Base-by-base conservation (phyloP, 2,329 filamentous ascomycete genomes). In the Xylaria sp. region DNA sequence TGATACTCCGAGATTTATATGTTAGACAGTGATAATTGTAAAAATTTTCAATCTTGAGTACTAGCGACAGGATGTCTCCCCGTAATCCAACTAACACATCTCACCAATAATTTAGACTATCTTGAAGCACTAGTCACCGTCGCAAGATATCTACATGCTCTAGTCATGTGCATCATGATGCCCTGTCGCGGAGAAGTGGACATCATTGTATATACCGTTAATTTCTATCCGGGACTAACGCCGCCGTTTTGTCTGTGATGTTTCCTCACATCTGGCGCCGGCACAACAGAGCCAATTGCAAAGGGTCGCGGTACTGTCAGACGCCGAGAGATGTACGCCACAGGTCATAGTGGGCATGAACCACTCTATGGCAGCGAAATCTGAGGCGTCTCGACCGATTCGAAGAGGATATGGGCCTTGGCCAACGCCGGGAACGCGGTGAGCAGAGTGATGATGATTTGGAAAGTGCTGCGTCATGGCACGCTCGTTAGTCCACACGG, bases 351-450 rank as follows among this genome's bases (percentile, higher is more conserved):
- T 31, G 4, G 39, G 23, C 43, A 46, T 55, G 20, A 20, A 20
- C n/a, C 20, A 12, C 25, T 25, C 36, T 67, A 62, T 23, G 36
- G 28, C 46, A 61, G 43, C 15, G 58, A 20, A 13, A 60, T 54
- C 15, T 46, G 52, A 13, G 58, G 43, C 3, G 18, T 51, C 20
- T 58, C 59, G 54, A 55, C 46, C 15, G 25, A 15, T 58, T 67
- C 64, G 51, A 70, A 43, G 43, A 56, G 48, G 25, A 70, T 31
- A 7, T 64, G 68, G 3, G 36, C 68, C 15, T 18, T 58, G n/a
- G 12, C 15, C 18, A 67, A 36, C n/a, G 39, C 12, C 39, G 68
- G 55, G 39, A 28, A 25, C n/a, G 48, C 15, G 2, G 60, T 64
- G 48, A 70, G 56, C 8, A 67, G 7, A 39, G 51, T n/a, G 18